Base-by-base conservation (phyloP, 495 filamentous ascomycete genomes). In the Sabuloglossum arenarium region DNA sequence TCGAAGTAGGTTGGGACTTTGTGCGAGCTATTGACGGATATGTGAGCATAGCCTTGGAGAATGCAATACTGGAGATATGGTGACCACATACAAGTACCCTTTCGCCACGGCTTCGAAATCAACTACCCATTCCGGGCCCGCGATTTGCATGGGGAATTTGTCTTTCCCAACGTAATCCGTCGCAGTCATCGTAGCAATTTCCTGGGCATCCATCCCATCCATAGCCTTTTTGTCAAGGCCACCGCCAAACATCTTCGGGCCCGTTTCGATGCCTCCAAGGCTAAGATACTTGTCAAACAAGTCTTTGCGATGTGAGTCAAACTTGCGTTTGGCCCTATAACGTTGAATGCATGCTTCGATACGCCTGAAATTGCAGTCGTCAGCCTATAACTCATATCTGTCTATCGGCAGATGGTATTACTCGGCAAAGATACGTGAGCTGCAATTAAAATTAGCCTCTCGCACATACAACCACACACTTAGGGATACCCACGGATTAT, bases 341-440 rank as follows among this genome's bases (percentile, higher is more conserved):
- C 87, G 83, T 57, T 87, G 81, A 31, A 97, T 81, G 39, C 85
- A 91, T 58, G 79, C 80, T 64, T 97, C 82, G 19, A 97, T 85
- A 43, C 91, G 88, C 46, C 80, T 84, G 32, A 12, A 46, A 37
- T 14, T 23, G 1, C 56, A 12, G 14, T 21, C 16, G 21, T 61
- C 14, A 61, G 51, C 25, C 56, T n/a, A 47, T 34, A 6, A 10
- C 16, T 32, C 0, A 19, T 53, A 28, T 28, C 3, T 16, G 29
- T 30, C 8, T 29, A 34, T 52, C 11, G 5, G 23, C n/a, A 24
- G 6, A 5, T 6, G 21, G 32, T 12, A 59, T 60, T 65, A 73
- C 72, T 71, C 66, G 21, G 62, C 30, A 55, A 74, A 73, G 5
- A 70, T 63, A 23, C 63, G 66, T 25, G 60, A 61, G 55, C 73